These are phyloP conservation scores for Candida arabinofermentans DNA, from an alignment of 805 yeast species.

Conservation along the genomic window DNA sequence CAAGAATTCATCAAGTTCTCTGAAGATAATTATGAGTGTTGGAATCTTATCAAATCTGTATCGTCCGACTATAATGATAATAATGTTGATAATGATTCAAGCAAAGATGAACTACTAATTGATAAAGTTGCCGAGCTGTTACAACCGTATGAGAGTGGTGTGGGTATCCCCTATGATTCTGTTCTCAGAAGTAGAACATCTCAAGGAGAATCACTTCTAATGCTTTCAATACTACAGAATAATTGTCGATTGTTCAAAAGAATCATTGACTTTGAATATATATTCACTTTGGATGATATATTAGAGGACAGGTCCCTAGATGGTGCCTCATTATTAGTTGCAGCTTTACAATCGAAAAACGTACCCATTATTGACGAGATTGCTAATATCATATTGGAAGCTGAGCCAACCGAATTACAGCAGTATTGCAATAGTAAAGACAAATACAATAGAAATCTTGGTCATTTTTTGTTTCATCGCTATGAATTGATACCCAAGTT, in stretches of 20 bases:
- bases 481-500: slow-evolving; percentile 45
- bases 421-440: slow-evolving; percentile 51
- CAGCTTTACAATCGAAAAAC: slow-evolving; percentile 56
- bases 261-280: slow-evolving; percentile 41
- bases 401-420: slow-evolving; percentile 41
- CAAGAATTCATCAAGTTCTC: slow-evolving; percentile 40
- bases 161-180: slow-evolving; percentile 13
- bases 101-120: slow-evolving; percentile 12
- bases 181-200: slow-evolving; percentile 37
- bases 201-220: slow-evolving; percentile 69
- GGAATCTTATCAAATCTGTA: slow-evolving; percentile 43
- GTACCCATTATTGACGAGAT: slow-evolving; percentile 43
- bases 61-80: slow-evolving; percentile 21
- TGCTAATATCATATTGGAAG: slow-evolving; percentile 38
- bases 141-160: slow-evolving; percentile 9
- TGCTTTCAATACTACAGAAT: slow-evolving; percentile 52
- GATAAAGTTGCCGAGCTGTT: slow-evolving; percentile 12
- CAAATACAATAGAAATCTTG: slow-evolving; percentile 53
- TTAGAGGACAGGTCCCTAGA: slow-evolving; percentile 55
- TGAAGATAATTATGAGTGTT: slow-evolving; percentile 44
- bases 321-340: slow-evolving; percentile 54
- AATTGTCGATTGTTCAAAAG: slow-evolving; percentile 42
- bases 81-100: slow-evolving; percentile 15
- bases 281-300: slow-evolving; percentile 64
- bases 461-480: slow-evolving; percentile 68